Evolutionary conservation across 371 early-diverging fungal species (phyloP), one percentile per base, ranked within the genome.

Genomic region (Apophysomyces ossiformis): DNA sequence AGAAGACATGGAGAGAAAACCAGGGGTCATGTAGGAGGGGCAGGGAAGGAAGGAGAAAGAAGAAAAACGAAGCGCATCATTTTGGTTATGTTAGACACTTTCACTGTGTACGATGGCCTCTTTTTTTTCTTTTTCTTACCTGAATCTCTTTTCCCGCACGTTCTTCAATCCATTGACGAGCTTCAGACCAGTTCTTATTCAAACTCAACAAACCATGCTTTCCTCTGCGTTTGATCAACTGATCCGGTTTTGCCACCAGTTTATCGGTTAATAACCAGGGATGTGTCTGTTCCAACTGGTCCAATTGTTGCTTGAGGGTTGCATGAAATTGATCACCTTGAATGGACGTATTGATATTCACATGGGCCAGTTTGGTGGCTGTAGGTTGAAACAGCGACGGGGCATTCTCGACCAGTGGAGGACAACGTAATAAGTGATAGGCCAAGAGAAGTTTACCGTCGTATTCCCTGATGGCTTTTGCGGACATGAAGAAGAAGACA

Each of bases 161-260:
- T 72, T 86, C 88, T 58, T 76, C 75, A 75, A 97, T 91, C 97
- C 97, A 97, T 67, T 85, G 75, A 80, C 91, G 89, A 63, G 89
- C 93, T 35, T 87, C 86, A 7, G 77, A 60, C 96, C 96, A 96
- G 66, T 90, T 88, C 58, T 93, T 87, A 71, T 95, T 94, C 66
- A 97, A 85, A 47, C 93, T 86, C 54, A 97, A 78, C 57, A 97
- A 83, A 47, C 97, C 97, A 63, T 90, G 87, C 88, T 97, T 97
- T 63, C 97, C 97, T 63, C 97, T 85, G 65, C 97, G 90, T 82
- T 97, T 97, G 83, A 97, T 95, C 63, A 97, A 84, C 81, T 95
- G 95, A 77, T 97, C 97, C 16, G 97, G 97, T 84, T 97, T 97
- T 71, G 90, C 95, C 38, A 97, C 97, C 69, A 95, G 83, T 69